Evolutionary conservation across 2,329 filamentous ascomycete species (phyloP), one percentile per base, ranked within the genome.

Genomic region (Neophaeococcomyces mojaviensis): DNA sequence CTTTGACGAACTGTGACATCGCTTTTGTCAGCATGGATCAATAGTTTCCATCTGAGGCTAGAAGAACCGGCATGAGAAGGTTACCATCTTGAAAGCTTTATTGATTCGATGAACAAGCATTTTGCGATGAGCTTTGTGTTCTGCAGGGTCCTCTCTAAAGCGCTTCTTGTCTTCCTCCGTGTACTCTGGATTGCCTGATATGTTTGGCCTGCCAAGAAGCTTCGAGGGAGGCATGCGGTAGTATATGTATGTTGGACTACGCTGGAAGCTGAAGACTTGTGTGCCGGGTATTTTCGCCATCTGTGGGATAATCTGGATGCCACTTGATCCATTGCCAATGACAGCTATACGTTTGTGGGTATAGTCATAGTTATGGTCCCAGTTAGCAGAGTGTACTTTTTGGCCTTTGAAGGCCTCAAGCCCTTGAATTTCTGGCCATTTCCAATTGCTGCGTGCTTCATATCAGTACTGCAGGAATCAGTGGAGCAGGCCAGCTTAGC

Each of bases 261-360:
- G 72, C 54, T 84, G 79, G 59, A 83, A 64, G 1, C 62, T 57
- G 3, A 63, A 70, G 13, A 85, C 52, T 2, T 72, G 61, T 3
- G 66, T 69, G 0, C 71, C 77, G 8, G 37, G 37, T 3, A 68
- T 59, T 2, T 73, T 72, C 2, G 71, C 75, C 72, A 70, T 78
- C 41, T 77, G 78, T 52, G 85, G 81, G 0, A 73, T 70, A 37
- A 82, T 73, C 53, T 84, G 81, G 1, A 83, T 73, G 1, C 80
- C 81, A 0, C 78, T 77, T 0, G 79, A 74, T 4, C 81, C 81
- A 0, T 78, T 83, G 4, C 81, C 81, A 22, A 84, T 75, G 44
- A 84, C 72, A 13, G 73, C 81, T 42, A 77, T 72, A n/a, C 72
- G 69, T 58, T 83, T 83, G 38, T 71, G 71, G 78, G 68, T 69